Evolutionary conservation across 352 stramenopile genomes (phyloP), one percentile per base, ranked within the genome.

Genomic region (Phytophthora constricta): DNA sequence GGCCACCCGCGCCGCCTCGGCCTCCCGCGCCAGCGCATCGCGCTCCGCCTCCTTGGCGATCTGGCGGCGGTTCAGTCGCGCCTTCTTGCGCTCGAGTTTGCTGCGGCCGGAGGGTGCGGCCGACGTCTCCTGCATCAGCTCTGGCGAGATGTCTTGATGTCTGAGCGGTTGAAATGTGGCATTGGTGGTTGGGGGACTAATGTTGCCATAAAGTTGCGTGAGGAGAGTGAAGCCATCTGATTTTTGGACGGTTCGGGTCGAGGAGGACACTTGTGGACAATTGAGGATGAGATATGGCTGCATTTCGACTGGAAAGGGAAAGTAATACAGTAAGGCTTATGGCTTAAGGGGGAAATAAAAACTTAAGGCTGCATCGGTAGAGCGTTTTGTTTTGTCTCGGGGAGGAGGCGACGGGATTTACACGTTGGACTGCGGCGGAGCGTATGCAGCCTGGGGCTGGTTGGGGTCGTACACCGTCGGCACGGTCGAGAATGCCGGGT

Each of bases 401-500:
- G 22, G 14, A 34, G 16, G 4, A 19, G 33, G 17, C 43, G 46
- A 33, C 26, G 41, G 22, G 49, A 27, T 20, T 74, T 76, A 79
- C 50, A 76, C 68, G 39, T 70, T 73, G 52, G 57, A 58, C 22
- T 70, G 51, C 16, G 60, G 33, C 3, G 66, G 23, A 3, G 61
- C 59, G 39, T 77, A 77, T 31, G 46, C 58, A n/a, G 67, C 26
- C 23, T 71, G 63, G 2, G 59, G 58, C 49, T 70, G 66, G 46
- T 63, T 72, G 22, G 53, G 43, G 49, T 78, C 59, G 52, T 74
- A 68, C 50, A 72, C 58, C 9, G 60, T 54, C 26, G 58, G 74
- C 64, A 86, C 62, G 20, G 82, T 74, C 22, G 79, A 88, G 63
- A 88, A 88, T 20, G 77, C 77, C 33, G 77, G 79, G 73, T 88